Base-by-base conservation (phyloP, 202 grass and related monocot genomes). In the Digitaria exilis region DNA sequence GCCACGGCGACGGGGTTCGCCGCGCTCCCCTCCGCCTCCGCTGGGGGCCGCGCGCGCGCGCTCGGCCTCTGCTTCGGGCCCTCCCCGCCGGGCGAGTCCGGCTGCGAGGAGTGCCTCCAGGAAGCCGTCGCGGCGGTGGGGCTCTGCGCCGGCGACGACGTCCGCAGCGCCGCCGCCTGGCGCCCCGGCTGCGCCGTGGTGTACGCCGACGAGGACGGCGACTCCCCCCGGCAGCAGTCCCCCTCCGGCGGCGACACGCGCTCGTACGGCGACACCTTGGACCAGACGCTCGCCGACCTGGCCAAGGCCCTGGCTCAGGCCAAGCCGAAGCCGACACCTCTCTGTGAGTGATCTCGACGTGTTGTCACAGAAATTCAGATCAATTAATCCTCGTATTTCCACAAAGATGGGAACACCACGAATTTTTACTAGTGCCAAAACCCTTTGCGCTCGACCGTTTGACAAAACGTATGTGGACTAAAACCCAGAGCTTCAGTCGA, bases 1-100 rank as follows among this genome's bases (percentile, higher is more conserved):
- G n/a, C n/a, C n/a, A n/a, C n/a, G n/a, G n/a, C n/a, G n/a, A n/a
- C n/a, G n/a, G n/a, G n/a, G n/a, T n/a, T n/a, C n/a, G n/a, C n/a
- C n/a, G n/a, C n/a, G n/a, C n/a, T n/a, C n/a, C n/a, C n/a, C n/a
- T n/a, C n/a, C 52, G 52, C 26, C 4, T 45, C 57, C 75, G 24
- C 25, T 7, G 25, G 9, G 3, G 6, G 14, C 25, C 15, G 44
- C 9, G 25, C 41, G 41, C 75, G 17, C 39, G 41, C 57, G 17
- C 25, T 77, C 17, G 75, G 74, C 16, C 24, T 77, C 74, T 77
- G 74, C 74, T 60, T 63, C 56, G 74, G 55, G 7, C 56, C 9
- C 35, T 14, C 55, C 6, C 21, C 37, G 65, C 19, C 64, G 64
- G 2, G 3, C 7, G 43, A 26, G 68, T 71, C 43, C 17, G 24